Evolutionary conservation across 2,329 filamentous ascomycete species (phyloP).

Genomic region (Neonectria neomacrospora): DNA sequence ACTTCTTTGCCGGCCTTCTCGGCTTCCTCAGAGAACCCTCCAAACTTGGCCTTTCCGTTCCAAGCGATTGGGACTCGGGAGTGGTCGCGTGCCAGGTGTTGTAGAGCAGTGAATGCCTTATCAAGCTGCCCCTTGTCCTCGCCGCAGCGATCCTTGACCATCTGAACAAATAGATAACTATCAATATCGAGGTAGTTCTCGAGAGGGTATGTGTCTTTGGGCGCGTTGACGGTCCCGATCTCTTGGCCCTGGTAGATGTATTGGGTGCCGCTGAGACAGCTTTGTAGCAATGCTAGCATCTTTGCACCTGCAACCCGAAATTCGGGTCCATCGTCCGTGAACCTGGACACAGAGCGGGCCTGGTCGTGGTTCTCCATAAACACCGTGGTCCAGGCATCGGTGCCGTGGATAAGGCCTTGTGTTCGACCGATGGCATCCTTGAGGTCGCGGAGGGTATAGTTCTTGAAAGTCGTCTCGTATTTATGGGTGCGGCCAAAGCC

Average conservation of each 20-base stretch:
- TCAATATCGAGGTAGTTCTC: constrained; percentile 63
- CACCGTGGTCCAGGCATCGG: constrained; percentile 71
- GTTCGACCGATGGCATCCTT: constrained; percentile 61
- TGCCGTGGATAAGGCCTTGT: constrained; percentile 63
- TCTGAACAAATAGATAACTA: constrained; percentile 56
- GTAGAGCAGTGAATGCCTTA: constrained; percentile 47
- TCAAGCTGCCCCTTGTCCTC: constrained; percentile 51
- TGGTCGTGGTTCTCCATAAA: constrained; percentile 76
- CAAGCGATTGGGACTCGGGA: constrained; percentile 75
- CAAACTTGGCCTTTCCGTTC: constrained; percentile 53
- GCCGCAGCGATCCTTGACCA: constrained; percentile 45
- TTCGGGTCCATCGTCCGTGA: constrained; percentile 60
- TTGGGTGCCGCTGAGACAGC: constrained; percentile 66
- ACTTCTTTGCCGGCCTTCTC: constrained; percentile 45
- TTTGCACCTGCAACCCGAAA: constrained; percentile 64
- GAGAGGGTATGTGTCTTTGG: constrained; percentile 66
- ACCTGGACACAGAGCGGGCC: constrained; percentile 66
- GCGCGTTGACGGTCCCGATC: constrained; percentile 71
- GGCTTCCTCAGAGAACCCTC: constrained; percentile 51
- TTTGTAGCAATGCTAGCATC: constrained; percentile 66
- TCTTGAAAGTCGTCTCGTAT: constrained; percentile 60
- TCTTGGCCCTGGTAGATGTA: constrained; percentile 77
- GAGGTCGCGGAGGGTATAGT: constrained; percentile 60
- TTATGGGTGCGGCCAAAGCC: constrained; percentile 63
- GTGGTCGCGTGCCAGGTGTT: constrained; percentile 65